Evolutionary conservation across 768 basidiomycete species (phyloP), one percentile per base, ranked within the genome.

Genomic region (Coprinellus micaceus): DNA sequence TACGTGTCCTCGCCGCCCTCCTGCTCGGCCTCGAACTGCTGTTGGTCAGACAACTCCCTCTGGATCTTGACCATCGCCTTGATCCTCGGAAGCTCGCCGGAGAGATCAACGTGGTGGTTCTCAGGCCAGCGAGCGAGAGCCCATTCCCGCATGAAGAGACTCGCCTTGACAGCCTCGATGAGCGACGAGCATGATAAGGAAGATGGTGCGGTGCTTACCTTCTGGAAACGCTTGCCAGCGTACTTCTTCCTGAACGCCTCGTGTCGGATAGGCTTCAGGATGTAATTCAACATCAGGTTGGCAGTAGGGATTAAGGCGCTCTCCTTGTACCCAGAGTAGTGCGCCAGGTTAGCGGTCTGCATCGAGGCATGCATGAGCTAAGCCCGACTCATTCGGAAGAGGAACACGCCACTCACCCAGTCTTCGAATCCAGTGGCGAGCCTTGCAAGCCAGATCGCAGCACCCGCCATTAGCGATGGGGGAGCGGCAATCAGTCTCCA

Each of bases 211-310:
- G 5, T 9, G 58, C 58, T 4, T 40, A 94, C 92, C 82, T 95
- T 96, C 74, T 88, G 78, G 73, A 83, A 93, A 49, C 87, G 91
- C 71, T 92, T 95, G 15, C 88, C 84, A 0, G 92, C 88, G 64
- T 96, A 99, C 71, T 99, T 98, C 76, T 92, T 89, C 76, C 82
- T 82, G 71, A 98, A 92, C n/a, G 87, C 86, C 54, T 91, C 85
- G 58, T 95, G 90, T 44, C 80, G 80, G 51, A 86, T 67, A 3
- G 88, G 84, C 67, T 89, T 89, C 52, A 97, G 77, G 62, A 98
- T 79, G 67, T 94, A 96, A 70, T 94, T 91, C 60, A 98, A 67
- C 91, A 98, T 95, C 63, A 94, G 63, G 70, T 92, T 95, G 1
- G 94, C 96, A 0, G 88, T 89, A 0, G 94, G 93, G 37, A 96